Base-by-base conservation (phyloP, 2,329 filamentous ascomycete genomes). In the Beauveria medogensis region DNA sequence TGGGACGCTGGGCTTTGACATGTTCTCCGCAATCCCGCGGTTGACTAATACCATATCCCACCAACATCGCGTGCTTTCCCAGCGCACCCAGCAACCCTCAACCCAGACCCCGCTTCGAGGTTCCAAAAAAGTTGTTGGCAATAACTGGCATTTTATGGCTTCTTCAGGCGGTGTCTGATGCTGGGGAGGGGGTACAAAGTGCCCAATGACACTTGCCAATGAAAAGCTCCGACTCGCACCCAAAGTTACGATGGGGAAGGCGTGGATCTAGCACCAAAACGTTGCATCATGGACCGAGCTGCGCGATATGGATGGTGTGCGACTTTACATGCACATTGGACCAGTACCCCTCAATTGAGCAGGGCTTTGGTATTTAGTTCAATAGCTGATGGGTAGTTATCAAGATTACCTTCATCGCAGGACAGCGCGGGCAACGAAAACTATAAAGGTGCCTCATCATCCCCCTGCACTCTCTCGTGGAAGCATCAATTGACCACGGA, bases 1-100 rank as follows among this genome's bases (percentile, higher is more conserved):
- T 47, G 22, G 12, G 20, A 26, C 14, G 22, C 14, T 47, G 2
- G 44, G 12, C 24, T 24, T 47, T 22, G 12, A 3, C 22, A 47
- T 16, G 3, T 47, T 16, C 22, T 47, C 20, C 44, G 22, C 44
- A 40, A 18, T 34, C 53, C 44, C 44, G 14, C 30, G 34, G 14
- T 41, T 57, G 30, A 50, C 44, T 57, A 57, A 57, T 50, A 57
- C 55, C 46, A 48, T 57, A 40, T 57, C 46, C 55, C 46, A 56
- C 43, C 43, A 47, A 37, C 55, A 57, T 57, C 55, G 55, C 55
- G 46, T 50, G 55, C 55, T 50, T 57, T 18, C 55, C 0, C 7
- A 30, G 16, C 53, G 28, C 53, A 26, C 7, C 54, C 20, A n/a
- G n/a, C 20, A 26, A 2, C 28, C 20, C 34, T 20, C 30, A n/a